Evolutionary conservation across 208 protist genomes (phyloP), one percentile per base, ranked within the genome.

Genomic region (Crithidia mellificae): DNA sequence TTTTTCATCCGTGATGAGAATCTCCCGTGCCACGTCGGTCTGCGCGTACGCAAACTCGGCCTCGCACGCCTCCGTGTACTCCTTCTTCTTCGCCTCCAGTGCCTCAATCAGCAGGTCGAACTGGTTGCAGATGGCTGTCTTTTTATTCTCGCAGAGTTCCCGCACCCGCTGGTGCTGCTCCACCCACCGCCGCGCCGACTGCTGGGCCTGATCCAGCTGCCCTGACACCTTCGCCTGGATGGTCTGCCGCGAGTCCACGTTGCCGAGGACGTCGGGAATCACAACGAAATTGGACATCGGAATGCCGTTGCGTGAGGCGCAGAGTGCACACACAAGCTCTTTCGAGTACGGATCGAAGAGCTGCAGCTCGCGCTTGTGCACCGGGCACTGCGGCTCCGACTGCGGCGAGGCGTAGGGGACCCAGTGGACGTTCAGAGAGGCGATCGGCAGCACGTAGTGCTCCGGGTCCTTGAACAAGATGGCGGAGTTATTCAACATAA

Each of bases 291-390:
- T 85, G 2, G 65, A 56, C 36, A 73, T 61, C 51, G 74, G 22
- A 12, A 46, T 61, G 14, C 61, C 56, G 29, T 77, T 78, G 30
- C 83, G 77, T 12, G 83, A 79, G 11, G 84, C 85, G 61, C 90
- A 95, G 4, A 93, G 58, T 12, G 87, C 87, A 46, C 90, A 95
- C 12, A 88, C 77, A 15, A 95, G 77, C 64, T 92, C 83, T 59
- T 86, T 91, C 12, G 85, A 81, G 59, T 72, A 90, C 8, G 76
- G 82, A 55, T 93, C 87, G 66, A 93, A 95, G 38, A 95, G 77
- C 68, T 95, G 83, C 53, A 93, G 67, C 67, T 89, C 83, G 44
- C 67, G 79, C 38, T 86, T 79, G 67, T 95, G 90, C 1, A 95
- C 63, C 3, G 84, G 82, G 57, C 87, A 95, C 62, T 89, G 84